phyloP scores from a whole-genome alignment of 139 green algal genomes.

The Volvox reticuliferus region DNA sequence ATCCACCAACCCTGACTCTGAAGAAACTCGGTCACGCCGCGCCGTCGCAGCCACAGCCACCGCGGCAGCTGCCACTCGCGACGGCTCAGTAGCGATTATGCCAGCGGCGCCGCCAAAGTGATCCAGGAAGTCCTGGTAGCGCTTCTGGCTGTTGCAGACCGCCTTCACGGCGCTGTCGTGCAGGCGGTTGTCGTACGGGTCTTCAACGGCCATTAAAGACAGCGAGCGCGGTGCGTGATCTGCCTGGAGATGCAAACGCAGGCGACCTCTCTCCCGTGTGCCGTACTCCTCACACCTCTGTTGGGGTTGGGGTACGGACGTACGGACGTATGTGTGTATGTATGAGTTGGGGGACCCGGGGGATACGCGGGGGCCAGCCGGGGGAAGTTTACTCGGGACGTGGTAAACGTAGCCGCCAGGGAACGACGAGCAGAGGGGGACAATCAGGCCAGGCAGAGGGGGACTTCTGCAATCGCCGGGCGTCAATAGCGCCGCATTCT shows the following conservation, averaged over 20 bases:
- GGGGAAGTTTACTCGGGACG: too few species aligned
- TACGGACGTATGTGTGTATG: not conserved
- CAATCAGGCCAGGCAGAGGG: too few species aligned
- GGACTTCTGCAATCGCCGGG: too few species aligned
- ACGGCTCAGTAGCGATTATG: not conserved
- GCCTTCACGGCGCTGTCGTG: not conserved
- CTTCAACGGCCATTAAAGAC: not conserved
- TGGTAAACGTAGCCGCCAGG: too few species aligned
- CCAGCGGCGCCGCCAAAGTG: not conserved
- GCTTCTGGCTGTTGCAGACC: not conserved
- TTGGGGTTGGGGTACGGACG: not conserved
- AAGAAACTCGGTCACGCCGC: too few species aligned
- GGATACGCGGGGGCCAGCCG: too few species aligned
- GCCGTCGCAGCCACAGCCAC: too few species aligned
- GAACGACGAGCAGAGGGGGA: too few species aligned
- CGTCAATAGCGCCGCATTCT: too few species aligned
- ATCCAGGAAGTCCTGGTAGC: not conserved
- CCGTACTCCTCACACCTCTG: conserved; percentile 6
- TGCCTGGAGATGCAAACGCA: not conserved
- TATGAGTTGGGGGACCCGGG: not conserved
- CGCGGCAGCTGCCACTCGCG: too few species aligned
- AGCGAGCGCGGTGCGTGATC: not conserved
- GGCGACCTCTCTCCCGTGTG: not conserved
- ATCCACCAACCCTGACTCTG: too few species aligned
- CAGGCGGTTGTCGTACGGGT: not conserved